Evolutionary conservation across 2,329 filamentous ascomycete species (phyloP), one percentile per base, ranked within the genome.

Genomic region (Paracoccidioides lutzii): DNA sequence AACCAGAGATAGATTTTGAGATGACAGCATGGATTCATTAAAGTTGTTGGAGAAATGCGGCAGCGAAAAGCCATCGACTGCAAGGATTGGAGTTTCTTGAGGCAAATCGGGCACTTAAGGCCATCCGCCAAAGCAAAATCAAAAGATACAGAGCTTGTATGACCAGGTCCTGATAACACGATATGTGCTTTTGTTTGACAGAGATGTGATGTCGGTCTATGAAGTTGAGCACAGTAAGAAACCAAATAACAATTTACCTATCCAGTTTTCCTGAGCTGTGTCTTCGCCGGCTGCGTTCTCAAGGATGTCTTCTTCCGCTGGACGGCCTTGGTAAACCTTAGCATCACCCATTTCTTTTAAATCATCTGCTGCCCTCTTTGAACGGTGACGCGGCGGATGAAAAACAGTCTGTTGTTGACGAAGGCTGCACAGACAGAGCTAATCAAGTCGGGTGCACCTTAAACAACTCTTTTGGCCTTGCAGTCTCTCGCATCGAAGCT

Each of bases 401-500:
- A 38, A 9, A 28, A 37, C 32, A 28, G 33, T 50, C 46, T 33
- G 14, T 37, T 9, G 46, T 22, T 50, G 33, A 12, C 46, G 33
- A 37, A 41, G 33, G 10, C 49, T 51, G 37, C 22, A 51, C 10
- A 41, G 22, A 51, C 49, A 40, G 4, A 14, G 5, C 10, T 15
- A 4, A 30, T 14, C 49, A 28, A 22, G 10, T 12, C 49, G 46
- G 38, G 15, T 8, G 15, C 46, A 50, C 12, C 46, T 50, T 12
- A 41, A 28, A 32, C 33, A 51, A 15, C 49, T 28, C 9, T 32
- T 22, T 6, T 41, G 33, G 22, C 22, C 37, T 40, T 40, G 37
- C 10, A 10, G 35, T n/a, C 35, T 51, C 12, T 51, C 49, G 35
- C 49, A 51, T 32, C 49, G 49, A 51, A 50, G 49, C n/a, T 51